phyloP scores from a whole-genome alignment of 108 stramenopile genomes.

The Phaeodactylum tricornutum region DNA sequence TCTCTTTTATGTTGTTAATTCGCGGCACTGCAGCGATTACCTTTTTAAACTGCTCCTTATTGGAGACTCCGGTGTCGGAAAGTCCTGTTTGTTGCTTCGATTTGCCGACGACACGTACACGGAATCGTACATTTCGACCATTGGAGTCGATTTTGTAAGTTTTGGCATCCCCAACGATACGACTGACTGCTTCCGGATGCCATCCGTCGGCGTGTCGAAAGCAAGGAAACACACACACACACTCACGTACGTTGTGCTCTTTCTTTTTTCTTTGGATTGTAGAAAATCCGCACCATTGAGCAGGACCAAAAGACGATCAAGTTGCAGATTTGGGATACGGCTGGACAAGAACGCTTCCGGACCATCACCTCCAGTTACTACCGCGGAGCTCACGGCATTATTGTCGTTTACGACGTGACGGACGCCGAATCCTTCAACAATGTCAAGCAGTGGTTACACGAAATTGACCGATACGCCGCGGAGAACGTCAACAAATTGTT shows the following conservation, averaged over 20 bases:
- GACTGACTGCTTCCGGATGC: no score
- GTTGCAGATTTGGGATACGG: constrained; percentile 86
- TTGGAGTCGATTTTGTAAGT: constrained; percentile 98
- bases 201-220: no score
- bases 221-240: neutral
- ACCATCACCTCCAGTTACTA: constrained; percentile 95
- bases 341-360: constrained; percentile 95
- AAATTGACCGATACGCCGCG: constrained; percentile 97
- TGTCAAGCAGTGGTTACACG: constrained; percentile 99
- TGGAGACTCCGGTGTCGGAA: constrained; percentile 98
- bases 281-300: constrained; percentile 99
- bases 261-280: neutral
- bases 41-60: constrained; percentile 97
- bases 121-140: constrained; percentile 97
- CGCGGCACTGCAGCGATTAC: constrained; percentile 77
- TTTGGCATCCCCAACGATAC: no score
- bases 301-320: constrained; percentile 98
- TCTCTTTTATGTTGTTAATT: no score
- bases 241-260: neutral
- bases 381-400: constrained; percentile 95
- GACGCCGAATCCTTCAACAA: constrained; percentile 95
- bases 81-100: constrained; percentile 95
- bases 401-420: constrained; percentile 95
- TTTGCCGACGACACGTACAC: constrained; percentile 99
- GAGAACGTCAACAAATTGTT: constrained; percentile 99